A percentile compares a stretch with the other conserved stretches of the same genome.
phyloP scores from a whole-genome alignment of 2,329 filamentous ascomycete species.

The Leptographium lundbergii region DNA sequence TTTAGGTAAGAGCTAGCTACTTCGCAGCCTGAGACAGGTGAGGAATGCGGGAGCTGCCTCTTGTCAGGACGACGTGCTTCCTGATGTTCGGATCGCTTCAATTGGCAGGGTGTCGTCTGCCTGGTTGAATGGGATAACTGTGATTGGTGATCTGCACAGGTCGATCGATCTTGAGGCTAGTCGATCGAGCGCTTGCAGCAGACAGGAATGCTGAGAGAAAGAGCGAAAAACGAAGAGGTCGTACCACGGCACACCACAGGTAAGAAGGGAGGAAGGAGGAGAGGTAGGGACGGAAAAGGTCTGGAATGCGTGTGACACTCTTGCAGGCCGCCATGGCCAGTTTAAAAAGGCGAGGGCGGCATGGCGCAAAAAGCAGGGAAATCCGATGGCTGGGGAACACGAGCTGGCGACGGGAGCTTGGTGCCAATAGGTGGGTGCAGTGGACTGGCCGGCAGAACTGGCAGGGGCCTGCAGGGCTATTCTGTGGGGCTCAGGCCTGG shows the following conservation, averaged over 20 bases:
- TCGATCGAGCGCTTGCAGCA: not conserved
- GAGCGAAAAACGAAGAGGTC: not conserved
- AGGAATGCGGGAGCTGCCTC: not conserved
- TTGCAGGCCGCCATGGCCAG: not conserved
- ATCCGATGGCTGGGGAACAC: slow-evolving; percentile 2
- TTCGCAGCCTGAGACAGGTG: not conserved
- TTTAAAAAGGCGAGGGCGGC: not conserved
- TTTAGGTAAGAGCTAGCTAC: not conserved
- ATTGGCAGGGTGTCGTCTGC: not conserved
- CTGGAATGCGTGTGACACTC: not conserved
- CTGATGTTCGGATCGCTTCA: not conserved
- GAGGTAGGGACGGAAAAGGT: not conserved
- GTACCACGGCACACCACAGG: not conserved
- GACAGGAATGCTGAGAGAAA: not conserved
- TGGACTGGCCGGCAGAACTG: not conserved
- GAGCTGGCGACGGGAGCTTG: not conserved
- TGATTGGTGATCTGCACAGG: not conserved
- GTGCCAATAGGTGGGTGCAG: not conserved
- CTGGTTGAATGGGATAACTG: not conserved
- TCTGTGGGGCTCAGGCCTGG: not conserved
- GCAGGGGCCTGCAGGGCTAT: not conserved
- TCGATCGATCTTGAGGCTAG: not conserved
- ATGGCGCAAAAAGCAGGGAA: not conserved
- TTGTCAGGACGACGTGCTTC: not conserved
- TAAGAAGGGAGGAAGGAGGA: not conserved